These are phyloP conservation scores for Penicillium sp. DNA, from an alignment of 2,329 filamentous ascomycete genomes.

Conservation along the genomic window DNA sequence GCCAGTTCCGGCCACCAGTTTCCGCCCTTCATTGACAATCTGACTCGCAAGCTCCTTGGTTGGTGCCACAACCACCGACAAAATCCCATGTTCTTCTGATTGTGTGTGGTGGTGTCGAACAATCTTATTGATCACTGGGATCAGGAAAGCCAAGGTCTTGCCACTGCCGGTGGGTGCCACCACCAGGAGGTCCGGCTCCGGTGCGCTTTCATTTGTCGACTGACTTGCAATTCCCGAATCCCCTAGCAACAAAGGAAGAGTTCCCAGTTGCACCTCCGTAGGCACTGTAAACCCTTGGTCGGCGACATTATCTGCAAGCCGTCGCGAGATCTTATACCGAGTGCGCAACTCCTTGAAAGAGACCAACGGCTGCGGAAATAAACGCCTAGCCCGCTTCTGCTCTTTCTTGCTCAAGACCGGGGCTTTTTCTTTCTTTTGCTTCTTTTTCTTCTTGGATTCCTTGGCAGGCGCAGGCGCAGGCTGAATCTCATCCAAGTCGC, in stretches of 20 bases:
- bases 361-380: conserved; percentile 74
- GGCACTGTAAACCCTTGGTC: conserved; percentile 81
- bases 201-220: conserved; percentile 14
- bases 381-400: conserved; percentile 47
- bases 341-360: conserved; percentile 67
- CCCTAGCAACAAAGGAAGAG: conserved; percentile 68
- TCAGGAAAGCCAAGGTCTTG: conserved; percentile 88
- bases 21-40: conserved; percentile 75
- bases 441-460: conserved; percentile 49
- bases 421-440: conserved; percentile 46
- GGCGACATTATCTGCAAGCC: conserved; percentile 70
- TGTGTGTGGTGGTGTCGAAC: conserved; percentile 50
- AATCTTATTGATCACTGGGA: conserved; percentile 76
- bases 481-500: conserved; percentile 41
- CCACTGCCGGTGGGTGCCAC: conserved; percentile 94
- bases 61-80: conserved; percentile 67
- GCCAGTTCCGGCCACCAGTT: conserved; percentile 69
- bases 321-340: conserved; percentile 65
- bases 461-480: conserved; percentile 22
- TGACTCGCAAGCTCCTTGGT: conserved; percentile 77
- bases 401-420: conserved; percentile 43
- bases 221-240: conserved; percentile 39
- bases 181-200: conserved; percentile 68
- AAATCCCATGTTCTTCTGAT: conserved; percentile 53
- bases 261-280: conserved; percentile 88